Conservation (phyloP, 1,139 yeast genomes). For the Geotrichum cucujoidarum region DNA sequence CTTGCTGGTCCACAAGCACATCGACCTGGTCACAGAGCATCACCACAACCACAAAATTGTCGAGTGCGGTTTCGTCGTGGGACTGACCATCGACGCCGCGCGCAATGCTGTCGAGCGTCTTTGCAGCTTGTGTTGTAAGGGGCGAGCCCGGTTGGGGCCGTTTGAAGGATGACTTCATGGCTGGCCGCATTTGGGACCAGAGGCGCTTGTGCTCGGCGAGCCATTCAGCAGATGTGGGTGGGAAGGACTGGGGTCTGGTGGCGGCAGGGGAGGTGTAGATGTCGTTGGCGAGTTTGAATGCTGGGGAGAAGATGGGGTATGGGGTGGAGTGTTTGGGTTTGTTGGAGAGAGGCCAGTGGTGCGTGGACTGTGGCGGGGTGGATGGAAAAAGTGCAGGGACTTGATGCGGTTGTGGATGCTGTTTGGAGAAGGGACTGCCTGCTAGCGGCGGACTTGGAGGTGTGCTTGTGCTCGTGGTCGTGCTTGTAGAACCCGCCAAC, state of each 20-base stretch:
- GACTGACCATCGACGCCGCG: conserved; percentile 90
- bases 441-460: not conserved
- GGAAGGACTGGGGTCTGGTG: conserved; percentile 47
- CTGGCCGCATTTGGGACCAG: conserved; percentile 59
- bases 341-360: not conserved
- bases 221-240: conserved; percentile 66
- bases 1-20: conserved; percentile 46
- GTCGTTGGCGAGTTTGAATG: conserved; percentile 48
- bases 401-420: not conserved
- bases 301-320: conserved; percentile 30
- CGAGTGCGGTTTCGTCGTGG: conserved; percentile 61
- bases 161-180: conserved; percentile 59
- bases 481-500: not conserved
- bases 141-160: conserved; percentile 65
- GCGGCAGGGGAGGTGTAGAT: conserved; percentile 43
- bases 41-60: conserved; percentile 65
- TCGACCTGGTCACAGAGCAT: conserved; percentile 71
- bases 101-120: conserved; percentile 60
- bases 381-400: not conserved
- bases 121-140: conserved; percentile 52
- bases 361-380: not conserved
- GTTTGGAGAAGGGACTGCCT: not conserved
- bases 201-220: conserved; percentile 53
- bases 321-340: not conserved
- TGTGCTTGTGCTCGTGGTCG: not conserved